A percentile compares a stretch with the other conserved stretches of the same genome.
Conservation (phyloP, 805 yeast species). For the Cyberlindnera euphorbiae region DNA sequence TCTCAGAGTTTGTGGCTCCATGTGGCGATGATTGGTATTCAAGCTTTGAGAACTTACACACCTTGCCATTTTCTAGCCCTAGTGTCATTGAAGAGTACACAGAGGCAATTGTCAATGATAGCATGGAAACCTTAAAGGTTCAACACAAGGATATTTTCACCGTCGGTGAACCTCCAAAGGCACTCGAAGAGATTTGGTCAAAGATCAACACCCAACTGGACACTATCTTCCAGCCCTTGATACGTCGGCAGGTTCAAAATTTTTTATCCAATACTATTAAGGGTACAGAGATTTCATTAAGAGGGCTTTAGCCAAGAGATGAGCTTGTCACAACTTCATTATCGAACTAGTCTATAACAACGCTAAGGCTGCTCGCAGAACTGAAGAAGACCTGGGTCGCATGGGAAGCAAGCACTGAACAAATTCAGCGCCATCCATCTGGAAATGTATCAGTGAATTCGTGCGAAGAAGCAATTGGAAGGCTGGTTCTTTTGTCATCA, state of each 20-base stretch:
- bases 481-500: conserved; percentile 31
- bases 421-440: too few species aligned
- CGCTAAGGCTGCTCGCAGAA: conserved; percentile 48
- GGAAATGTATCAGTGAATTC: too few species aligned
- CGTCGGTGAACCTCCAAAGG: conserved; percentile 4
- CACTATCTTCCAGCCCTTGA: conserved; percentile 29
- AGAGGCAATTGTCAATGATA: conserved; percentile 12
- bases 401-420: conserved; percentile 4
- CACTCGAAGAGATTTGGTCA: conserved; percentile 7
- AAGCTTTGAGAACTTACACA: conserved; percentile 11
- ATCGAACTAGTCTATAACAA: conserved; percentile 57
- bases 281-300: conserved; percentile 57
- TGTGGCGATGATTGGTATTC: conserved; percentile 23
- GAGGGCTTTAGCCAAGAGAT: conserved; percentile 43
- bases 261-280: conserved; percentile 54
- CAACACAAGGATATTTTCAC: conserved; percentile 7
- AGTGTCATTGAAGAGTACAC: conserved; percentile 2
- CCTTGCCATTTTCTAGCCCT: conserved; percentile 7
- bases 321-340: too few species aligned
- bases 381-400: conserved; percentile 22
- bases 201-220: conserved; percentile 22
- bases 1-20: conserved; percentile 14
- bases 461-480: conserved; percentile 30
- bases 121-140: conserved; percentile 6
- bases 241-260: conserved; percentile 23